phyloP scores from a whole-genome alignment of 805 yeast species.

The Saccharomycopsis olivae region DNA sequence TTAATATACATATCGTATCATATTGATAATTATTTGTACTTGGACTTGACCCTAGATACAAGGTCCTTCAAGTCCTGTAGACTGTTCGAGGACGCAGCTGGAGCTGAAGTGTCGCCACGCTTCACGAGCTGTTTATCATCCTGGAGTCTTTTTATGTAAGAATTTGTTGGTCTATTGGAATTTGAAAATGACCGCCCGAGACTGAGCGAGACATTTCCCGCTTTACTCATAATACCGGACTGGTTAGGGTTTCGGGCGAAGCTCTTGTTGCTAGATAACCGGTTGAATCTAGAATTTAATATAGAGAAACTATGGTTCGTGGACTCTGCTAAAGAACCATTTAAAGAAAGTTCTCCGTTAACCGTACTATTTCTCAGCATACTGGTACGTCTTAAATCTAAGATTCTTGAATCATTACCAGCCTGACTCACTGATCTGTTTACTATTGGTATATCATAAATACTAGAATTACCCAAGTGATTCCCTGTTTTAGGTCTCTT shows the following conservation, averaged over 20 bases:
- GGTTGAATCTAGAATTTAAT: constrained; percentile 3
- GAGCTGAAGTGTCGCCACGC: not conserved
- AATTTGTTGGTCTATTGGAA: not conserved
- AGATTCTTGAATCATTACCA: not conserved
- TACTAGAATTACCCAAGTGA: not conserved
- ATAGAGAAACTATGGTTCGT: constrained; percentile 1
- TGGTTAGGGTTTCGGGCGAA: not conserved
- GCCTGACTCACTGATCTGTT: constrained; percentile 3
- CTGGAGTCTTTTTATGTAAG: too few species aligned
- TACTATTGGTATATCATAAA: constrained; percentile 1
- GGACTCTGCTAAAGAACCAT: too few species aligned
- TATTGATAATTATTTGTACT: too few species aligned
- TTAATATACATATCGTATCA: too few species aligned
- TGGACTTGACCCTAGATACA: constrained; percentile 10
- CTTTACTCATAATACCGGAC: not conserved
- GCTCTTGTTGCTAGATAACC: not conserved
- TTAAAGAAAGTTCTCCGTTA: too few species aligned
- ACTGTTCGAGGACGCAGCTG: not conserved
- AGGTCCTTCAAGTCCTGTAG: constrained; percentile 5
- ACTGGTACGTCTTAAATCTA: too few species aligned
- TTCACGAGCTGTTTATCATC: not conserved
- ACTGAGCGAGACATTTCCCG: not conserved
- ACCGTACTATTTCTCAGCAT: not conserved
- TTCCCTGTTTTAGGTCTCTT: not conserved
- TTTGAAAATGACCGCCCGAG: not conserved